A percentile compares a stretch with the other conserved stretches of the same genome.
Conservation (phyloP, 2,329 filamentous ascomycete species). For the Arthrobotrys conoides region DNA sequence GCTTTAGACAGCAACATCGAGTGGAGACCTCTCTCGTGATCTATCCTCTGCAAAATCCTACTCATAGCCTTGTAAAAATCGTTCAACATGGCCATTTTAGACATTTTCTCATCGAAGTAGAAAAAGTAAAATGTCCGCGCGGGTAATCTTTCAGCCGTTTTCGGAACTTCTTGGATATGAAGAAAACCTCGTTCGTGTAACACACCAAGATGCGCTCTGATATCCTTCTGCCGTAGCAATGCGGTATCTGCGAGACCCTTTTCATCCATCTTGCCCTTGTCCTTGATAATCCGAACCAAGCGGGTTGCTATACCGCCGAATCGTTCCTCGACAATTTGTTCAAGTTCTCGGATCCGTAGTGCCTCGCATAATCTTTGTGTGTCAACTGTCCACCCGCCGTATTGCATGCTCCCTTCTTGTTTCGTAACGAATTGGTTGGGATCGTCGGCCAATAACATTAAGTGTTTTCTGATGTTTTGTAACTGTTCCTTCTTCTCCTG, state of each 20-base stretch:
- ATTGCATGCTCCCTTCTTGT: constrained; percentile 75
- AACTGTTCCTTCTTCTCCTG: constrained; percentile 54
- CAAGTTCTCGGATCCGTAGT: constrained; percentile 82
- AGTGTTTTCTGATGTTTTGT: constrained; percentile 52
- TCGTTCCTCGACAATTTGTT: constrained; percentile 82
- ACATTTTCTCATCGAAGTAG: constrained; percentile 56
- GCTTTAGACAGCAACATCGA: constrained; percentile 83
- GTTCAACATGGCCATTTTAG: constrained; percentile 73
- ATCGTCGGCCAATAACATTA: constrained; percentile 74
- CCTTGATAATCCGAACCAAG: constrained; percentile 85
- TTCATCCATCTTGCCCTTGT: constrained; percentile 94
- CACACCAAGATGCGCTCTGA: constrained; percentile 85
- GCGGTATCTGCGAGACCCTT: constrained; percentile 83
- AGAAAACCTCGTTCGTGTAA: constrained; percentile 90
- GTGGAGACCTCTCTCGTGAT: constrained; percentile 80
- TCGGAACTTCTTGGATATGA: constrained; percentile 93
- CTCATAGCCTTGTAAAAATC: constrained; percentile 92
- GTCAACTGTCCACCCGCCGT: constrained; percentile 88
- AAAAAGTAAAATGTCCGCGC: constrained; percentile 80
- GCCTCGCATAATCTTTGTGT: constrained; percentile 76
- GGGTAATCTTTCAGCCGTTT: constrained; percentile 84
- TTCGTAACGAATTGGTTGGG: constrained; percentile 76
- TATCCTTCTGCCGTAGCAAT: constrained; percentile 86
- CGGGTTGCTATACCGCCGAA: constrained; percentile 84
- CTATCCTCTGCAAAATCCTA: constrained; percentile 83